phyloP scores from a whole-genome alignment of 768 basidiomycete species.

The Tricholoma hemisulphureum region DNA sequence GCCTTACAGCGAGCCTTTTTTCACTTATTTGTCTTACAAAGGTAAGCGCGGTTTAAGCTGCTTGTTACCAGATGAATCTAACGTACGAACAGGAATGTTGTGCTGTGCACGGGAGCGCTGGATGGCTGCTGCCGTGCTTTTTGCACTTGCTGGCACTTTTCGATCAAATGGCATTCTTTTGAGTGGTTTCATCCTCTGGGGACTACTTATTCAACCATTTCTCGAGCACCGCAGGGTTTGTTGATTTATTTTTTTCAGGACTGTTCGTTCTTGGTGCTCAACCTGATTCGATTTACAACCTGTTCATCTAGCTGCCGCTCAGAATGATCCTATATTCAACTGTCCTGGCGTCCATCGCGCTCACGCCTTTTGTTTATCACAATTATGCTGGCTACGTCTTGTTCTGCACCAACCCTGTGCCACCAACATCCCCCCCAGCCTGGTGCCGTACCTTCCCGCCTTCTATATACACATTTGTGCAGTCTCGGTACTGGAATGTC shows the following conservation, averaged over 20 bases:
- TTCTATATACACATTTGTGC: conserved; percentile 79
- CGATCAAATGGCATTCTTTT: conserved; percentile 79
- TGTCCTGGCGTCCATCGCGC: conserved; percentile 44
- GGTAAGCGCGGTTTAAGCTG: conserved; percentile 39
- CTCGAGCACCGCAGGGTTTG: conserved; percentile 38
- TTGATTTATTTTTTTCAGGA: background rate
- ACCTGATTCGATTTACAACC: background rate
- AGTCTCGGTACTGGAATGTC: conserved; percentile 81
- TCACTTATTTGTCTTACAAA: conserved; percentile 75
- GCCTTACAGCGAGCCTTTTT: conserved; percentile 84
- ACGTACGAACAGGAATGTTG: conserved; percentile 53
- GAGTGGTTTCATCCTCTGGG: conserved; percentile 79
- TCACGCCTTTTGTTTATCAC: conserved; percentile 69
- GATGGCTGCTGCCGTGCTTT: conserved; percentile 55
- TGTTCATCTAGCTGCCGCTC: conserved; percentile 33
- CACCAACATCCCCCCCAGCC: conserved; percentile 18
- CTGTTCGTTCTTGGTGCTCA: background rate
- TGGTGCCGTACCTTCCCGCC: conserved; percentile 73
- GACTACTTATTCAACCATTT: conserved; percentile 54
- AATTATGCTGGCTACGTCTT: conserved; percentile 62
- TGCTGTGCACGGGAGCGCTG: conserved; percentile 50
- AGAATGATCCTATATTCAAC: conserved; percentile 34
- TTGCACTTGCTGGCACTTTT: conserved; percentile 63
- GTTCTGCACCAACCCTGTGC: conserved; percentile 54
- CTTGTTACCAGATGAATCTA: background rate